Evolutionary conservation across 1,139 yeast species (phyloP), one percentile per base, ranked within the genome.

Genomic region (Scheffersomyces cryptocercus): DNA sequence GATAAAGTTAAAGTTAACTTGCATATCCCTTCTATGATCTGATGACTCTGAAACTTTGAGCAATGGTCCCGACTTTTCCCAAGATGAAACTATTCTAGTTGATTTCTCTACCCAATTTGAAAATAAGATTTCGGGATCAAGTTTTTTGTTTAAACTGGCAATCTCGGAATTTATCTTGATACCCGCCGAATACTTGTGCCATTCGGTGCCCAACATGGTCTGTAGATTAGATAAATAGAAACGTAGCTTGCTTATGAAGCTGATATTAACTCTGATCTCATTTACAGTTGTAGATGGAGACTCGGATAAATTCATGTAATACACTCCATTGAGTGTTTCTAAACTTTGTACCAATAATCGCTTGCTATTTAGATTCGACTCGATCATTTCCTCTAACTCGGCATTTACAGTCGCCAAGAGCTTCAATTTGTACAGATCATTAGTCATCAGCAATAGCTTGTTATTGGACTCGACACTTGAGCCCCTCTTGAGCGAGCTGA

Each of bases 141-240:
- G 64, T 38, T 72, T 77, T 16, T 70, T 64, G 13, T 71, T 56
- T 37, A 86, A 68, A 1, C 68, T 63, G 1, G 59, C 55, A 12
- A 82, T 72, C 46, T 82, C 88, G 1, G 71, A 61, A 12, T 75
- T 70, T 1, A 91, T 76, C 49, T 77, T 79, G 42, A 74, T 77
- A 0, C 97, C 97, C 39, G 85, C 84, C 0, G 91, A 82, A 53
- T 84, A 88, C 36, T 79, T 73, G 39, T 68, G 70, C 97, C 97
- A 91, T 28, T 84, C 85, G 11, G 69, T 57, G 0, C 97, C 96
- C 9, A 91, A 70, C 2, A 72, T 44, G n/a, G 39, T 46, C 5
- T 51, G 46, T 10, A 70, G 49, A 32, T 50, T 53, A 0, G 29
- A 36, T 14, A 53, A 41, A 44, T 65, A 68, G 42, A 56, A 64